Percentiles rank a stretch among this genome's conserved stretches.
These are phyloP conservation scores for Leonotis leonurus DNA, from an alignment of 257 asterid species.

Conservation along the genomic window DNA sequence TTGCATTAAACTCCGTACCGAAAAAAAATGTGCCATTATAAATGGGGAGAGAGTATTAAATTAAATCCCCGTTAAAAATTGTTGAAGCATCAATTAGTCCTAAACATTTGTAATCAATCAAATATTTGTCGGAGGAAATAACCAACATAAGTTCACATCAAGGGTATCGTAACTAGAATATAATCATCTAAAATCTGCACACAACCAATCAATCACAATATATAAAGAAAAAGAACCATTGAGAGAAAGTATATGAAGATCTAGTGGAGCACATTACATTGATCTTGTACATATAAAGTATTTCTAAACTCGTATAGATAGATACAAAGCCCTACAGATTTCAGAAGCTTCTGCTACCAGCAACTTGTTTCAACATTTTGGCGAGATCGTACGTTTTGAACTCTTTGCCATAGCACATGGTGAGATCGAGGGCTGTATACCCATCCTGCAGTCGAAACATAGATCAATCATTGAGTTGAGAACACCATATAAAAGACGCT, in stretches of 20 bases:
- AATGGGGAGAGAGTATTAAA: too few species aligned
- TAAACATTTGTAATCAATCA: too few species aligned
- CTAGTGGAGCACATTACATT: background rate
- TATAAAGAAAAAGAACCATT: too few species aligned
- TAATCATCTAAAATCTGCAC: too few species aligned
- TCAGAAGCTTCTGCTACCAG: constrained; percentile 41
- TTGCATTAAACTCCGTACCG: too few species aligned
- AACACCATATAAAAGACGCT: background rate
- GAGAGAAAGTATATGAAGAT: background rate
- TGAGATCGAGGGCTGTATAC: constrained; percentile 57
- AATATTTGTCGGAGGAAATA: too few species aligned
- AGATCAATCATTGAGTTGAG: background rate
- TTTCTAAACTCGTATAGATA: background rate
- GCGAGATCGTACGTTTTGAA: constrained; percentile 89
- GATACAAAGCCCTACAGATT: constrained; percentile 3
- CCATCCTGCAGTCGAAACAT: constrained; percentile 46
- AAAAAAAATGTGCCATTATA: too few species aligned
- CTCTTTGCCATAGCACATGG: constrained; percentile 87
- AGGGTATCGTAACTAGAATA: too few species aligned
- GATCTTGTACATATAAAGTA: background rate
- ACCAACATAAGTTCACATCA: too few species aligned
- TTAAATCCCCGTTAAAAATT: too few species aligned
- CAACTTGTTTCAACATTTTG: constrained; percentile 73
- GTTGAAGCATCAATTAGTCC: too few species aligned
- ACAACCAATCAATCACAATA: too few species aligned